phyloP scores from a whole-genome alignment of 192 early-diverging fungal genomes.

The Radiomyces spectabilis region DNA sequence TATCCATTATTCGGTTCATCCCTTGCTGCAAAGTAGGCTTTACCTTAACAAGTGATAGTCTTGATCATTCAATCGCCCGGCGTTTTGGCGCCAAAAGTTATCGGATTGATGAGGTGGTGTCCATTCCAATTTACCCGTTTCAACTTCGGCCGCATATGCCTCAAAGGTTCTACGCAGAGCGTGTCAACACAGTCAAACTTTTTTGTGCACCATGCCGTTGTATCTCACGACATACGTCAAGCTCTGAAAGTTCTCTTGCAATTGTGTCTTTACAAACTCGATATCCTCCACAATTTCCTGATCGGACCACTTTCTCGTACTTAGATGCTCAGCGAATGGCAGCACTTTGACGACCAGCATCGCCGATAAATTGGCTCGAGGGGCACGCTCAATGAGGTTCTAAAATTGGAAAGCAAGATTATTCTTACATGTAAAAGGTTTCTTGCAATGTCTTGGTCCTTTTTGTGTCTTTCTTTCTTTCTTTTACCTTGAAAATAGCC shows the following conservation, averaged over 20 bases:
- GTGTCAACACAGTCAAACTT: not conserved
- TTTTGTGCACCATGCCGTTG: not conserved
- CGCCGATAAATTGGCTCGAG: conserved; percentile 67
- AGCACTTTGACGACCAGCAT: conserved; percentile 82
- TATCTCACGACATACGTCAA: conserved; percentile 45
- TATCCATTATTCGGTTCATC: too few species aligned
- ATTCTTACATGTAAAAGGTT: too few species aligned
- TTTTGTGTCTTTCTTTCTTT: not conserved
- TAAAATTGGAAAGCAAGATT: conserved; percentile 12
- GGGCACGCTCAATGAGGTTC: conserved; percentile 74
- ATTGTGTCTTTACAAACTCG: conserved; percentile 56
- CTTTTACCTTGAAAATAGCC: conserved; percentile 65
- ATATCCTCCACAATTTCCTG: conserved; percentile 77
- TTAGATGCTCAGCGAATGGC: conserved; percentile 60
- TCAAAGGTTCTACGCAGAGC: conserved; percentile 70
- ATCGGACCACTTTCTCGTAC: conserved; percentile 85
- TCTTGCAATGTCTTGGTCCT: not conserved
- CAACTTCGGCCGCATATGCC: conserved; percentile 87
- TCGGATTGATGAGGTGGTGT: conserved; percentile 87
- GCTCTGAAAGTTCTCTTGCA: conserved; percentile 69
- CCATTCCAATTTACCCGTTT: conserved; percentile 84
- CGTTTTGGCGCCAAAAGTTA: conserved; percentile 90
- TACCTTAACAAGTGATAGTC: conserved; percentile 66
- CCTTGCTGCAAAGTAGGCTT: not conserved
- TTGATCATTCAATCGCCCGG: conserved; percentile 66